Percentiles rank a stretch among this genome's conserved stretches.
Conservation (phyloP, 192 early-diverging fungal genomes). For the Spizellomyces punctatus region DNA sequence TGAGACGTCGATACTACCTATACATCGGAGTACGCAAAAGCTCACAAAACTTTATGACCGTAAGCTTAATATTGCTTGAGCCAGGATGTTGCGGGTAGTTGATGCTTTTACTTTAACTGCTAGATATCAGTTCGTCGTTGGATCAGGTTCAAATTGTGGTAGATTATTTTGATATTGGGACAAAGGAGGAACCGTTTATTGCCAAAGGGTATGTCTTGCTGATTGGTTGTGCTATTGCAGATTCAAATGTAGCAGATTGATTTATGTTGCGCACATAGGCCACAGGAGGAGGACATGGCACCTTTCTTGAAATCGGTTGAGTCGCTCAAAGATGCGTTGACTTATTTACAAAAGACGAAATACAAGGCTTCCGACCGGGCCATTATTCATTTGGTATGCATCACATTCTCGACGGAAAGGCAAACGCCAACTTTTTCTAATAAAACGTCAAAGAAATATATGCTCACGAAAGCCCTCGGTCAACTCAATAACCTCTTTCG, state of each 20-base stretch:
- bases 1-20: slow-evolving; percentile 78
- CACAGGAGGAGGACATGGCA: slow-evolving; percentile 54
- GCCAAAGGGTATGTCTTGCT: slow-evolving; percentile 56
- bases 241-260: background rate
- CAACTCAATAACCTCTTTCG: slow-evolving; percentile 62
- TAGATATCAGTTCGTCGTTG: slow-evolving; percentile 72
- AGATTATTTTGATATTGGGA: slow-evolving; percentile 68
- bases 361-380: slow-evolving; percentile 44
- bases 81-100: background rate
- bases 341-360: slow-evolving; percentile 38
- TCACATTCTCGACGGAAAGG: background rate
- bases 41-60: slow-evolving; percentile 74
- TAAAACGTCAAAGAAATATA: slow-evolving; percentile 24
- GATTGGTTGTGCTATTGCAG: no score
- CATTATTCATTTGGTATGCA: slow-evolving; percentile 30
- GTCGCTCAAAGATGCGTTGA: slow-evolving; percentile 51
- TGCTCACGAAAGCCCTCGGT: slow-evolving; percentile 48
- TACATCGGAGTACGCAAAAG: slow-evolving; percentile 74
- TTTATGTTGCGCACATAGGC: slow-evolving; percentile 36
- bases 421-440: background rate
- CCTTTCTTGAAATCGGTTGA: slow-evolving; percentile 64
- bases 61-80: slow-evolving; percentile 36
- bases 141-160: slow-evolving; percentile 62
- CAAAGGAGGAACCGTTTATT: slow-evolving; percentile 67
- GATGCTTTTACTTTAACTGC: background rate